A percentile compares a stretch with the other conserved stretches of the same genome.
Evolutionary conservation across 768 basidiomycete species (phyloP).

Genomic region (Lactifluus rugatus): DNA sequence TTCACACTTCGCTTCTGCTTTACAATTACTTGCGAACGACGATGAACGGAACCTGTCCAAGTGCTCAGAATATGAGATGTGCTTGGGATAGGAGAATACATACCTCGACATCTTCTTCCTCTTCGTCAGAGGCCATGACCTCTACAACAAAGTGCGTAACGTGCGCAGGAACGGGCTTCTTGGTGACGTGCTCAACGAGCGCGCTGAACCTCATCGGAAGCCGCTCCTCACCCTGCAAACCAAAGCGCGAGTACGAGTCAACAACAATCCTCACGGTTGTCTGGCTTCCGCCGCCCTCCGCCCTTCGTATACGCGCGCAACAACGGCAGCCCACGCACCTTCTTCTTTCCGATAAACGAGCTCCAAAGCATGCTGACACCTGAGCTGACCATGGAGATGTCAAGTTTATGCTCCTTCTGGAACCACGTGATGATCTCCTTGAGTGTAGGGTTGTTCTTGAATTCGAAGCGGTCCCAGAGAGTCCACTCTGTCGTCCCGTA

Average conservation of each 20-base stretch:
- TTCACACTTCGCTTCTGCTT: background rate
- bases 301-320: background rate
- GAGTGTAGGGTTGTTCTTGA: slow-evolving; percentile 81
- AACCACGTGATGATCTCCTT: slow-evolving; percentile 80
- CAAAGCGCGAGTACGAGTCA: background rate
- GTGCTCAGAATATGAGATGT: slow-evolving; percentile 2
- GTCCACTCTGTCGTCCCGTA: slow-evolving; percentile 90
- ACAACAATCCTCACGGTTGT: background rate
- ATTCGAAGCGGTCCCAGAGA: slow-evolving; percentile 95
- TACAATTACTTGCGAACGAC: slow-evolving; percentile 50
- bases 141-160: slow-evolving; percentile 83
- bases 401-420: slow-evolving; percentile 71
- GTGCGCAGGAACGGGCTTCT: slow-evolving; percentile 82
- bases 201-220: slow-evolving; percentile 83
- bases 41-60: slow-evolving; percentile 67
- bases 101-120: slow-evolving; percentile 93
- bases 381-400: slow-evolving; percentile 91
- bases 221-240: slow-evolving; percentile 71
- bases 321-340: slow-evolving; percentile 42
- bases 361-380: slow-evolving; percentile 99
- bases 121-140: slow-evolving; percentile 88
- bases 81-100: slow-evolving; percentile 13
- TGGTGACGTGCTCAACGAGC: slow-evolving; percentile 88
- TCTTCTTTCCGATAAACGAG: slow-evolving; percentile 85
- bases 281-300: background rate